Conservation (phyloP, 2,329 filamentous ascomycete genomes). For the Hymenoscyphus fructigenus region DNA sequence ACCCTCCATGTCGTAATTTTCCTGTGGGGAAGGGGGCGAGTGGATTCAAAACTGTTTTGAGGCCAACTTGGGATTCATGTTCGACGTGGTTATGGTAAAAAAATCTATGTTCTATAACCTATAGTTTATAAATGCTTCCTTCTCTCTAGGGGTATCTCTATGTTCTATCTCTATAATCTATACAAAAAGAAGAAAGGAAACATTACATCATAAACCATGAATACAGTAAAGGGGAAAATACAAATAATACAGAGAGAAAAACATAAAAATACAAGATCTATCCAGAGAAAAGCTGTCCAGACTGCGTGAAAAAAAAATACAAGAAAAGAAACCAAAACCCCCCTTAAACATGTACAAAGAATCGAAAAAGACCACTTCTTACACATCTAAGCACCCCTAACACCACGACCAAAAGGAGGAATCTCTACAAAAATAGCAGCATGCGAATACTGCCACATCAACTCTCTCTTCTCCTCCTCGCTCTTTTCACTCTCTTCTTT, state of each 20-base stretch:
- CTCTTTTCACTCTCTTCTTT: not conserved
- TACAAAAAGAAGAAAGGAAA: not conserved
- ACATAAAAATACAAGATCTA: not conserved
- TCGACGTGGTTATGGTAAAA: no score
- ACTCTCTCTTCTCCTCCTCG: constrained; percentile 5
- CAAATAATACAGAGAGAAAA: not conserved
- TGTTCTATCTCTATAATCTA: not conserved
- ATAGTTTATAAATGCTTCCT: no score
- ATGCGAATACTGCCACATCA: constrained; percentile 23
- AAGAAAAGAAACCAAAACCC: not conserved
- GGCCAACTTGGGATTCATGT: no score
- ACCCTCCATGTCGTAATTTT: no score
- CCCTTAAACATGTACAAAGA: not conserved
- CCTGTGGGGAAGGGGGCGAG: no score
- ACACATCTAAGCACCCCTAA: constrained; percentile 2
- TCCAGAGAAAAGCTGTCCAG: not conserved
- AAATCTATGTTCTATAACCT: no score
- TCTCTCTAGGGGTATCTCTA: no score
- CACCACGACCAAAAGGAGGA: constrained; percentile 3
- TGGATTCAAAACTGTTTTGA: no score
- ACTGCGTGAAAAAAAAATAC: not conserved
- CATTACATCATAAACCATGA: not conserved
- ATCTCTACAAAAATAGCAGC: constrained; percentile 22
- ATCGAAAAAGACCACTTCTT: not conserved
- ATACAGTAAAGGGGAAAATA: not conserved